Percentiles rank a stretch among this genome's conserved stretches.
Evolutionary conservation across 352 stramenopile genomes (phyloP).

Genomic region (Stephanocyclus meneghinianus): DNA sequence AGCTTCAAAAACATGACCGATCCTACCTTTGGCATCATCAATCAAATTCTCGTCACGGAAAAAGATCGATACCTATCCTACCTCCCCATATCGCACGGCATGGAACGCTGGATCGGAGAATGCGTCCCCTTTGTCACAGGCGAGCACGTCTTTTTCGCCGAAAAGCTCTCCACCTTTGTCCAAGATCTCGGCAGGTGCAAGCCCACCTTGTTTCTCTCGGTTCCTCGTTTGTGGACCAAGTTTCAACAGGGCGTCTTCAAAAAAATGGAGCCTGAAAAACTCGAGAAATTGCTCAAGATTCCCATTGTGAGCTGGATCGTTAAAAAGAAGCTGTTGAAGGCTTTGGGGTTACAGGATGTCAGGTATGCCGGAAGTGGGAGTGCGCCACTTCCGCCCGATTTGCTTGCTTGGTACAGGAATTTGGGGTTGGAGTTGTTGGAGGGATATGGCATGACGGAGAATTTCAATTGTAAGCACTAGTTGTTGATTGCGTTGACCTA

Average conservation of each 20-base stretch:
- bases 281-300: conserved; percentile 63
- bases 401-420: conserved; percentile 64
- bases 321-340: conserved; percentile 71
- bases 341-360: conserved; percentile 62
- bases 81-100: conserved; percentile 64
- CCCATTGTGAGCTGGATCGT: conserved; percentile 62
- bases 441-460: conserved; percentile 79
- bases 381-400: conserved; percentile 58
- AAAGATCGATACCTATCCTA: conserved; percentile 76
- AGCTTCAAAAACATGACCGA: conserved; percentile 58
- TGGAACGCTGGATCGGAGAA: conserved; percentile 74
- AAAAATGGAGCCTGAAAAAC: conserved; percentile 64
- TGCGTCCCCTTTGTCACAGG: conserved; percentile 59
- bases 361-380: conserved; percentile 65
- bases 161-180: conserved; percentile 64
- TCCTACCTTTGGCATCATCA: conserved; percentile 52
- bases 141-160: conserved; percentile 63
- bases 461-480: conserved; percentile 55
- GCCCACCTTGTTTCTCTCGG: conserved; percentile 70
- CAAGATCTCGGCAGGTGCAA: conserved; percentile 59
- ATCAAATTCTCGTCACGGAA: conserved; percentile 44
- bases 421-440: conserved; percentile 71
- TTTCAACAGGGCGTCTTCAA: conserved; percentile 71
- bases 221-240: conserved; percentile 76
- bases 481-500: background rate